Evolutionary conservation across 257 asterid genomes (phyloP), one percentile per base, ranked within the genome.

Genomic region (Solanum paucissectum): DNA sequence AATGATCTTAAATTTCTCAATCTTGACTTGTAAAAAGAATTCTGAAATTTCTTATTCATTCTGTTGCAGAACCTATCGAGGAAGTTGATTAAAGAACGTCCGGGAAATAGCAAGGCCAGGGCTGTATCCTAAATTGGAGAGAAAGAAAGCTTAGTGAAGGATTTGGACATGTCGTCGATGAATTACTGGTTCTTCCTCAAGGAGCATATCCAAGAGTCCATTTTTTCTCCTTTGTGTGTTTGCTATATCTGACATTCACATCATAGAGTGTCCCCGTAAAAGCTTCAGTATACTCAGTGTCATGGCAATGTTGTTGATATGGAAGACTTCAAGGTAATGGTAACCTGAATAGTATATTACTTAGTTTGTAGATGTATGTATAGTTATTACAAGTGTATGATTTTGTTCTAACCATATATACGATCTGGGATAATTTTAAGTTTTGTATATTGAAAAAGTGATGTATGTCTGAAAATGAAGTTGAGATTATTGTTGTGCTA

Each of bases 41-140:
- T 79, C 73, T 44, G 20, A 42, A 25, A 32, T 79, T 46, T 79
- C 37, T 23, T 14, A 23, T 23, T 82, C 42, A 33, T 87, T 81
- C 14, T 64, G 60, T 90, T 92, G 93, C 98, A 92, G 96, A 88
- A 88, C 73, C 88, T n/a, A 58, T 83, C 93, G 25, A 86, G 88
- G 68, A 90, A 90, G 84, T 66, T 52, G 44, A 84, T 86, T 86
- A 86, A 64, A 73, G 87, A 90, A 68, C 89, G 32, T 64, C 6
- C 36, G 29, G 29, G 72, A 52, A 92, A 64, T 36, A 91, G 86
- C 36, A 91, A 88, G 62, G 16, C 46, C 84, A 88, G 92, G 88
- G 94, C 95, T 27, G 93, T 85, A 88, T 91, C 95, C 74, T 95
- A 94, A 92, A 42, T 66, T 6, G 64, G 29, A 52, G 89, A 71